phyloP scores from a whole-genome alignment of 371 early-diverging fungal genomes.

The Blakeslea trispora region DNA sequence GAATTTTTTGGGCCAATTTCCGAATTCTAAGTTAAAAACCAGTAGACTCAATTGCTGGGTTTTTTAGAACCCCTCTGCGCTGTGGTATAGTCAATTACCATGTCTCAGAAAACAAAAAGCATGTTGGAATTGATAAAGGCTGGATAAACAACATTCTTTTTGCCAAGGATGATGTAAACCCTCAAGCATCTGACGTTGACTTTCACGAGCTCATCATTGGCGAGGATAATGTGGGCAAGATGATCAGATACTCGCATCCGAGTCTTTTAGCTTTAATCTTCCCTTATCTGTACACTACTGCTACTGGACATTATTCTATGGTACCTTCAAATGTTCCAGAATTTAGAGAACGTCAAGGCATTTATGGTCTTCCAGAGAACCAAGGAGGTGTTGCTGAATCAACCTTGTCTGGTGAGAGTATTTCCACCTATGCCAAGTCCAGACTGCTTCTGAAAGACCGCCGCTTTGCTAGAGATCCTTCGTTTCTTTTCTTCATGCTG shows the following conservation, averaged over 20 bases:
- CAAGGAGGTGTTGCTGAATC: not conserved
- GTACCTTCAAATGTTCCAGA: not conserved
- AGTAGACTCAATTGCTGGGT: no score
- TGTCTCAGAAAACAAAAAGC: not conserved
- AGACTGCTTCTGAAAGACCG: not conserved
- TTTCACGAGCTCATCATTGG: not conserved
- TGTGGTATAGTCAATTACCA: slow-evolving; percentile 10
- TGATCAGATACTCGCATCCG: not conserved
- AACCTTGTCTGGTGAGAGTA: not conserved
- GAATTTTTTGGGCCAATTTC: no score
- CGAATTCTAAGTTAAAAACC: no score
- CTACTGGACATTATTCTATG: slow-evolving; percentile 8
- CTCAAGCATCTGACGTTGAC: slow-evolving; percentile 1
- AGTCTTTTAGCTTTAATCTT: not conserved
- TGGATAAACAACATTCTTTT: not conserved
- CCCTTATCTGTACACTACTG: not conserved
- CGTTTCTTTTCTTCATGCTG: not conserved
- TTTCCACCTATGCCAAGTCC: not conserved
- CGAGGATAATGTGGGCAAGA: no score
- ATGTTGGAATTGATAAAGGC: not conserved
- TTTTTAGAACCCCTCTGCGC: no score
- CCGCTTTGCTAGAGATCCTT: slow-evolving; percentile 7
- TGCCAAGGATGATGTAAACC: not conserved
- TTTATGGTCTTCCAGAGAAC: not conserved
- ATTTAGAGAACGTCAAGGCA: not conserved